These are phyloP conservation scores for Psidium friedrichsthalianum DNA, from an alignment of 345 rosid genomes.

Conservation along the genomic window DNA sequence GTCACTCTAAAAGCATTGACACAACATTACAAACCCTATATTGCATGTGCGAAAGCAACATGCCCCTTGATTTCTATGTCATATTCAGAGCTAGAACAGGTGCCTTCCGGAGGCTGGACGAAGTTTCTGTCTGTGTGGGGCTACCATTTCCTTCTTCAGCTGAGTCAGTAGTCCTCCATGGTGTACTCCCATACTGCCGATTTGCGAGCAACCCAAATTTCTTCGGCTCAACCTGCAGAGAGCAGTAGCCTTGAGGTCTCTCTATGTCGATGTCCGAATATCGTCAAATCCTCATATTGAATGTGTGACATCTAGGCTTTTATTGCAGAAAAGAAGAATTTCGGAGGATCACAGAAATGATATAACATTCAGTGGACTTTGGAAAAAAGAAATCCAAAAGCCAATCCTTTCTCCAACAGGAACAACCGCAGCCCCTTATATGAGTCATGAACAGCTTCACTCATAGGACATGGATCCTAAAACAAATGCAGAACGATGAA, in stretches of 20 bases:
- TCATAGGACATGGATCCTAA: not conserved
- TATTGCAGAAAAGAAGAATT: not conserved
- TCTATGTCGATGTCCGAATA: not conserved
- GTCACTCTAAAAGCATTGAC: slow-evolving; percentile 26
- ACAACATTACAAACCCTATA: slow-evolving; percentile 36
- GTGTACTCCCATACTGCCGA: slow-evolving; percentile 72
- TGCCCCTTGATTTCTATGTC: slow-evolving; percentile 9
- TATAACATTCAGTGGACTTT: not conserved
- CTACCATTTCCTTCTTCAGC: slow-evolving; percentile 73
- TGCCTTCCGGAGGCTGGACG: slow-evolving; percentile 80
- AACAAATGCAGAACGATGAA: not conserved
- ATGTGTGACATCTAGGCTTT: not conserved
- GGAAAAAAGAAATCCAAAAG: not conserved
- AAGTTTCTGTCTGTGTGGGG: slow-evolving; percentile 68
- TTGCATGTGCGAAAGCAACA: slow-evolving; percentile 18
- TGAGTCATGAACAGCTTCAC: not conserved
- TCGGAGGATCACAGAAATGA: not conserved
- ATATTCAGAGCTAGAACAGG: slow-evolving; percentile 44
- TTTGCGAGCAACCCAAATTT: slow-evolving; percentile 61
- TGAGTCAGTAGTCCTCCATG: slow-evolving; percentile 68
- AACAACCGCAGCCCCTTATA: not conserved
- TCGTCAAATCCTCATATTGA: not conserved
- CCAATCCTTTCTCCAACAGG: not conserved
- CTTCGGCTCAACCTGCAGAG: slow-evolving; percentile 57
- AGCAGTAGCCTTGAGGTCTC: not conserved